These are phyloP conservation scores for Camellia sinensis DNA, from an alignment of 148 eudicot genomes.

Conservation along the genomic window DNA sequence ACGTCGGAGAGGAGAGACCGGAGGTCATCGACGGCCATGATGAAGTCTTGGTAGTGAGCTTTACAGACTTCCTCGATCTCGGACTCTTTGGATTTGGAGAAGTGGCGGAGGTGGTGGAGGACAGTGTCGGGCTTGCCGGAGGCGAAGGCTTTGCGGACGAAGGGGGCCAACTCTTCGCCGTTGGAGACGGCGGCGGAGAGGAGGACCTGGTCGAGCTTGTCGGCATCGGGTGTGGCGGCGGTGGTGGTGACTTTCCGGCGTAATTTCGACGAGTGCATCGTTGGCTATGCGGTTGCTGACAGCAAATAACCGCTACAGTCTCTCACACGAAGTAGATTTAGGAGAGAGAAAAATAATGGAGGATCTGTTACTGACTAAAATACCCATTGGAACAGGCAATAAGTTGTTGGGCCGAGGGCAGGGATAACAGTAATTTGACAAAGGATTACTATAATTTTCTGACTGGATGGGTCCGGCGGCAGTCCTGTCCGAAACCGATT, in stretches of 20 bases:
- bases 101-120: conserved; percentile 60
- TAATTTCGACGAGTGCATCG: conserved; percentile 46
- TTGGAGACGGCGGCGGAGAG: conserved; percentile 83
- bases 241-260: conserved; percentile 60
- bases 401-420: background rate
- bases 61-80: conserved; percentile 84
- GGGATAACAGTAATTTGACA: background rate
- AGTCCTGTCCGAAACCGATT: too few species aligned
- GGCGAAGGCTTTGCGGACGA: conserved; percentile 70
- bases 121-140: conserved; percentile 73
- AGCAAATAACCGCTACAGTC: background rate
- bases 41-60: conserved; percentile 90
- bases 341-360: conserved; percentile 9
- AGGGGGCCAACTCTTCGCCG: conserved; percentile 78
- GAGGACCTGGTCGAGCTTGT: conserved; percentile 68
- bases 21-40: conserved; percentile 87
- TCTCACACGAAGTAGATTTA: conserved; percentile 16
- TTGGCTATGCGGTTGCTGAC: background rate
- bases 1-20: conserved; percentile 80
- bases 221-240: conserved; percentile 34
- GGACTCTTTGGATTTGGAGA: conserved; percentile 62
- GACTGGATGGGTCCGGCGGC: too few species aligned
- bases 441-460: too few species aligned
- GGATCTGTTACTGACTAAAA: too few species aligned
- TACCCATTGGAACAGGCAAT: background rate